Evolutionary conservation across 2,329 filamentous ascomycete genomes (phyloP), one percentile per base, ranked within the genome.

Genomic region (Cryphonectria parasitica): DNA sequence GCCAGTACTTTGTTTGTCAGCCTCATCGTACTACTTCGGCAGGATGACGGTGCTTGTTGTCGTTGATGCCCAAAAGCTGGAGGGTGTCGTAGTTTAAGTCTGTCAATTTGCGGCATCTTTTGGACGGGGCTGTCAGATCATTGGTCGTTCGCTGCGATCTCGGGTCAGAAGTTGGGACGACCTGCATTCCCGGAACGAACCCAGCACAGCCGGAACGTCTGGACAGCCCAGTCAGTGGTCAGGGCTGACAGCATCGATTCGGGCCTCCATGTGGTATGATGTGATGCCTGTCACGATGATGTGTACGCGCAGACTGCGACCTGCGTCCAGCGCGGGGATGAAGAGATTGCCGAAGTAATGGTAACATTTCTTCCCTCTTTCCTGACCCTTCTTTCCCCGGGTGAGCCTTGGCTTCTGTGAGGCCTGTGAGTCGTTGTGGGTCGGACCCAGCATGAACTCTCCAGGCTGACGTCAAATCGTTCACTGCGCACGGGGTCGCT

Each of bases 61-160:
- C 66, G 67, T 72, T 72, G 71, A 71, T 72, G 71, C 71, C 71
- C 71, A 72, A 72, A 70, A 49, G 60, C 41, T 70, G 61, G 45
- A 66, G 54, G 36, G 54, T 66, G 64, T 66, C 63, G 64, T 68
- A 10, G 43, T 34, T 34, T 22, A 45, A 62, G 65, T 64, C 41
- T 22, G 64, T 64, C 28, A 61, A 36, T 31, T 2, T 25, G 34
- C 15, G 41, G n/a, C 64, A 58, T 15, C 52, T 22, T 39, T 34
- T 58, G 31, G 34, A 49, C 64, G 56, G 49, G 58, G 49, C 52
- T 58, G 52, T 54, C 31, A 64, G 17, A 19, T 43, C 64, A 66
- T 69, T 61, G 64, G 43, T 31, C n/a, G n/a, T 36, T 41, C 36
- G 36, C 63, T 39, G 64, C 31, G 17, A 13, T 66, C 34, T 41